Percentiles rank a stretch among this genome's conserved stretches.
Conservation (phyloP, 2,329 filamentous ascomycete species). For the Remersonia thermophila region DNA sequence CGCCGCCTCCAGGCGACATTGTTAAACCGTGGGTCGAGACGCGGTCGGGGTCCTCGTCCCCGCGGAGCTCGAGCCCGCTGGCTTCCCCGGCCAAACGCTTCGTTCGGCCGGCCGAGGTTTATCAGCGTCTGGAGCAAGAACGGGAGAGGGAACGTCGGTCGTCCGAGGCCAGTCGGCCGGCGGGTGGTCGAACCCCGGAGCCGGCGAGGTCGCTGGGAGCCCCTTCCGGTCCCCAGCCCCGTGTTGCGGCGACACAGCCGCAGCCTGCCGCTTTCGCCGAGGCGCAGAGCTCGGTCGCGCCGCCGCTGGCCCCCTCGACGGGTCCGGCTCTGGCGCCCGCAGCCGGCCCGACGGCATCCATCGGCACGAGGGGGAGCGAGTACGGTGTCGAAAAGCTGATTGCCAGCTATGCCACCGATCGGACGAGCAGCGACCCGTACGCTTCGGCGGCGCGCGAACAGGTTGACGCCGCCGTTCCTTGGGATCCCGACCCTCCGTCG, state of each 20-base stretch:
- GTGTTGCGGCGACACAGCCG: slow-evolving; percentile 11
- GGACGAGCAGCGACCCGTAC: neutral
- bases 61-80: slow-evolving; percentile 21
- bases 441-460: slow-evolving; percentile 4
- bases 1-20: too few species aligned
- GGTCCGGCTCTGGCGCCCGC: slow-evolving; percentile 25
- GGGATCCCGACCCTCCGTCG: slow-evolving; percentile 3
- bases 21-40: slow-evolving; percentile 24
- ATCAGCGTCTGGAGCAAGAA: slow-evolving; percentile 59
- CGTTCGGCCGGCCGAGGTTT: slow-evolving; percentile 64
- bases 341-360: too few species aligned
- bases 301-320: too few species aligned
- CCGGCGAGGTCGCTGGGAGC: neutral
- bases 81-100: slow-evolving; percentile 36
- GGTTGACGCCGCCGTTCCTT: neutral
- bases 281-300: too few species aligned
- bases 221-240: neutral
- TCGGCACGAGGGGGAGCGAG: slow-evolving; percentile 44
- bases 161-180: slow-evolving; percentile 44
- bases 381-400: slow-evolving; percentile 38
- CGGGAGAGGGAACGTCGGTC: slow-evolving; percentile 43
- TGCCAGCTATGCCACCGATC: slow-evolving; percentile 13
- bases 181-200: slow-evolving; percentile 36
- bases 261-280: neutral
- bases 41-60: slow-evolving; percentile 27